Base-by-base conservation (phyloP, 306 rosid genomes). In the Canavalia gladiata region DNA sequence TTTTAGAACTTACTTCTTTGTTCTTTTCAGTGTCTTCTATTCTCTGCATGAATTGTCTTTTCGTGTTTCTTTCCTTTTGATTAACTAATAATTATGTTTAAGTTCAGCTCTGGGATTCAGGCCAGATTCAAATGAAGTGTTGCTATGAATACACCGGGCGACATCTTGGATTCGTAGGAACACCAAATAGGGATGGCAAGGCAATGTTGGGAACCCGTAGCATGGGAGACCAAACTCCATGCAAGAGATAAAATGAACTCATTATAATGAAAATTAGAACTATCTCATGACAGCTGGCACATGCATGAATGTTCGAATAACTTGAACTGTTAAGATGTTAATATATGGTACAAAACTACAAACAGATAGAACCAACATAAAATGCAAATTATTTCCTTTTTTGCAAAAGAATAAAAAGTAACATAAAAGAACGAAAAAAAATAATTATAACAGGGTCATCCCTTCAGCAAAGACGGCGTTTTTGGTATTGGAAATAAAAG, bases 221-320 rank as follows among this genome's bases (percentile, higher is more conserved):
- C 43, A 69, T 63, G 60, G 82, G 86, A 86, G 82, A 77, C 87
- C 89, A 42, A 62, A 64, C 72, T 63, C 71, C 70, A 51, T 39
- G 75, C 78, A 55, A 72, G 50, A 47, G 56, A 81, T 25, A 59
- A 62, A 82, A 58, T 72, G 78, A 62, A 74, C 58, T 34, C 41
- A 51, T 29, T 55, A 18, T 8, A 49, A 18, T 80, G 5, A 56
- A 65, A 84, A 57, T 30, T 62, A 41, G 18, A 79, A 73, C 18
- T 74, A 42, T 73, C 84, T 63, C 84, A 8, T 34, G 72, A 82
- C 89, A 84, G 79, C 86, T 79, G 82, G 85, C 67, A 52, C 79
- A 80, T 66, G 42, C 79, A 80, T 66, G 42, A 51, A 81, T 66
- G 54, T 64, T 58, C 84, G 69, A 68, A 63, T 37, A 83, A 8